Evolutionary conservation across 2,329 filamentous ascomycete species (phyloP).

Genomic region (Colletotrichum sp.): DNA sequence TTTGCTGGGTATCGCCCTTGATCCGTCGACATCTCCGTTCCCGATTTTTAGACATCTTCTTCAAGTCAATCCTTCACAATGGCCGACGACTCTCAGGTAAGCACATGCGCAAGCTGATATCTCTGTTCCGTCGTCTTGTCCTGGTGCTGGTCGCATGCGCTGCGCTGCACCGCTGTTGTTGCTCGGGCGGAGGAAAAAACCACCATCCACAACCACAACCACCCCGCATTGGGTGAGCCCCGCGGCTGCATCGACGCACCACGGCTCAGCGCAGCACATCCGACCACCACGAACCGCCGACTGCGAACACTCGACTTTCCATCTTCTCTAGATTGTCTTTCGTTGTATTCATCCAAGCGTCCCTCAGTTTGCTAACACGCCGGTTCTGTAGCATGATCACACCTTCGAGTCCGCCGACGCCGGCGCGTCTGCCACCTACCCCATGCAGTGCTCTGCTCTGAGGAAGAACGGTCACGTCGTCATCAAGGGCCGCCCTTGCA

Average conservation of each 20-base stretch:
- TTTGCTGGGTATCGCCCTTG: constrained; percentile 22
- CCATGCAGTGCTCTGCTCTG: constrained; percentile 99
- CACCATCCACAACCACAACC: constrained; percentile 19
- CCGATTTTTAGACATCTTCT: constrained; percentile 26
- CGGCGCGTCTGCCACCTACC: constrained; percentile 91
- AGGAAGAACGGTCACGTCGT: constrained; percentile 99
- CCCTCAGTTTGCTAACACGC: not conserved
- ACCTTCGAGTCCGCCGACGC: constrained; percentile 94
- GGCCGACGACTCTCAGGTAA: constrained; percentile 61
- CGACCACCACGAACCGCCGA: not conserved
- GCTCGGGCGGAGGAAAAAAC: constrained; percentile 32
- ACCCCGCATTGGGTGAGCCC: constrained; percentile 51
- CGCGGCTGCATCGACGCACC: constrained; percentile 19
- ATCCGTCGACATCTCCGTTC: constrained; percentile 27
- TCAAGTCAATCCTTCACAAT: constrained; percentile 55
- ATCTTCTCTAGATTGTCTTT: not conserved
- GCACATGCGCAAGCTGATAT: constrained; percentile 26
- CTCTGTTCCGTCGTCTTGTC: not conserved
- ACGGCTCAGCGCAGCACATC: constrained; percentile 11
- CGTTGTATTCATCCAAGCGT: not conserved
- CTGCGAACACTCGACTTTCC: not conserved
- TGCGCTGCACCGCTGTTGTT: constrained; percentile 23
- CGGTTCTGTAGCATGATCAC: constrained; percentile 62
- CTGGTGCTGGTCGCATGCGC: constrained; percentile 27
- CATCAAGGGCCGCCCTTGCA: constrained; percentile 99